Percentiles rank a stretch among this genome's conserved stretches.
Conservation (phyloP, 805 yeast species). For the Yarrowia sp. region DNA sequence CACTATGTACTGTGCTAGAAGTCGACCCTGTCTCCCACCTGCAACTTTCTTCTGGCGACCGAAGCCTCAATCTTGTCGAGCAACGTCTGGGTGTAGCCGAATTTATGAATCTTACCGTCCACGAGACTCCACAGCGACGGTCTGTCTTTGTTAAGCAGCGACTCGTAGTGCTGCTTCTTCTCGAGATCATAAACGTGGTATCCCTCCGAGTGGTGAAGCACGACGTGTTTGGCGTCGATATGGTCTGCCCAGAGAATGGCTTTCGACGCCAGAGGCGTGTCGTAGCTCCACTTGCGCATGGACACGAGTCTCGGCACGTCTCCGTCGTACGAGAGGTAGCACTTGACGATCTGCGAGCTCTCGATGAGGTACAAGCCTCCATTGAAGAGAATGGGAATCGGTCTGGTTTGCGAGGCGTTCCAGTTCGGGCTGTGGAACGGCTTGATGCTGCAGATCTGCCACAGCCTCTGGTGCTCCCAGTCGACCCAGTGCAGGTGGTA, state of each 20-base stretch:
- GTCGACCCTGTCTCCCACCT: constrained; percentile 1
- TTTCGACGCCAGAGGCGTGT: background rate
- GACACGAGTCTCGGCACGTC: background rate
- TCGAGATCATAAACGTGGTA: constrained; percentile 10
- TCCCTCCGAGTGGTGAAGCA: background rate
- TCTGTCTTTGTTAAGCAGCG: background rate
- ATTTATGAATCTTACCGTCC: background rate
- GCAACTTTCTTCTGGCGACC: background rate
- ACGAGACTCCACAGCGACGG: constrained; percentile 6
- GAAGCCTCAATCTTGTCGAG: constrained; percentile 1
- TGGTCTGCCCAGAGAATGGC: constrained; percentile 16
- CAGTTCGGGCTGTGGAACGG: background rate
- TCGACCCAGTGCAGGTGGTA: constrained; percentile 3
- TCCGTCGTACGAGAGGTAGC: background rate
- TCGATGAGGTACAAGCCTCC: constrained; percentile 15
- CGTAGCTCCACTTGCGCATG: background rate
- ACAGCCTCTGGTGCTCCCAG: background rate
- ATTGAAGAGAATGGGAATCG: constrained; percentile 10
- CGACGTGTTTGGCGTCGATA: background rate
- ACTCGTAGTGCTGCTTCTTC: background rate
- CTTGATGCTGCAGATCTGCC: background rate
- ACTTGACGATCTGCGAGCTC: background rate
- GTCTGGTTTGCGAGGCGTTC: constrained; percentile 9
- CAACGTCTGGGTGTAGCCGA: background rate
- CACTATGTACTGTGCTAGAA: background rate